Percentiles rank a stretch among this genome's conserved stretches.
These are phyloP conservation scores for Chamaenerion angustifolium DNA, from an alignment of 345 rosid genomes.

Conservation along the genomic window DNA sequence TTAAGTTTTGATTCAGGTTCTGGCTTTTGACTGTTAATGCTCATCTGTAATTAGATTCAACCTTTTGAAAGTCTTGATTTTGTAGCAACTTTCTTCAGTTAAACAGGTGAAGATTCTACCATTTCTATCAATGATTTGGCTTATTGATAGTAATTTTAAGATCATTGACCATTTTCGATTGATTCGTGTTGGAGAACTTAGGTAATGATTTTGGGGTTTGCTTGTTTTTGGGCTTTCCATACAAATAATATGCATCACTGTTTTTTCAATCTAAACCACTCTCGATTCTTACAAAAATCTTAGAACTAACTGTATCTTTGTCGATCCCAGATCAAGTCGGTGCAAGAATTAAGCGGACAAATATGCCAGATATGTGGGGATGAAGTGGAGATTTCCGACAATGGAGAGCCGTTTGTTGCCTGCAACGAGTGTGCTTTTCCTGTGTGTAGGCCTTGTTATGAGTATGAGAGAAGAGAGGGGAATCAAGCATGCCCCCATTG, in stretches of 20 bases:
- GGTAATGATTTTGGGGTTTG: too few relatives aligned
- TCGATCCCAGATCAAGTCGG: constrained; percentile 14
- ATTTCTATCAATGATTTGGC: too few relatives aligned
- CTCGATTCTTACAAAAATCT: neutral
- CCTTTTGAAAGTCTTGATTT: too few relatives aligned
- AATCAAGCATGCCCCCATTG: constrained; percentile 44
- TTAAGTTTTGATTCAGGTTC: too few relatives aligned
- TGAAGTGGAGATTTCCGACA: constrained; percentile 23
- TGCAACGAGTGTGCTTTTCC: constrained; percentile 57
- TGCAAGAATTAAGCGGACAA: constrained; percentile 17
- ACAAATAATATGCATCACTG: neutral
- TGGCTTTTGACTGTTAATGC: too few relatives aligned
- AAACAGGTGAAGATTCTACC: too few relatives aligned
- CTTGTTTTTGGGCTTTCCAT: neutral
- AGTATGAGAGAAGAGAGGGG: constrained; percentile 47
- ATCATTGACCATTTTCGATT: too few relatives aligned
- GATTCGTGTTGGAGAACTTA: too few relatives aligned
- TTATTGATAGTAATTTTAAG: too few relatives aligned
- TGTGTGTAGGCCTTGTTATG: constrained; percentile 46
- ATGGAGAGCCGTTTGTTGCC: constrained; percentile 37
- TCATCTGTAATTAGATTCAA: too few relatives aligned
- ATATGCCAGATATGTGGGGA: constrained; percentile 40
- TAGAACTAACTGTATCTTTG: neutral
- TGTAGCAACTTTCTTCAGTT: too few relatives aligned
- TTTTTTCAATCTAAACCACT: too few relatives aligned